Percentiles rank a stretch among this genome's conserved stretches.
phyloP scores from a whole-genome alignment of 208 protist species.

The Trypanosomatidae sp. region DNA sequence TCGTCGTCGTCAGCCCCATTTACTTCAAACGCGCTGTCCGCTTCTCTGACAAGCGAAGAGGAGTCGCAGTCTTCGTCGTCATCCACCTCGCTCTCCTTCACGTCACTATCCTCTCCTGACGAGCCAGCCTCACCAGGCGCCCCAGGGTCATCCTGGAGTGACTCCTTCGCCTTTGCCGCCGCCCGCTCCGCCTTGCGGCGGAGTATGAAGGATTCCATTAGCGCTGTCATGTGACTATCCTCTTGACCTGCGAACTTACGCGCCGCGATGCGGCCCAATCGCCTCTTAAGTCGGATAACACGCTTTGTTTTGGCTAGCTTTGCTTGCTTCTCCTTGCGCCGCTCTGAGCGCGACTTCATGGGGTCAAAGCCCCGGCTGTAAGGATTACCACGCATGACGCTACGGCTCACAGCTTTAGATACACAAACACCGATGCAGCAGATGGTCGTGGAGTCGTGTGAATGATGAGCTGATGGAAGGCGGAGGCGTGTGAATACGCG shows the following conservation, averaged over 20 bases:
- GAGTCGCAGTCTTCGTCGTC: neutral
- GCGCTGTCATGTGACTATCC: slow-evolving; percentile 73
- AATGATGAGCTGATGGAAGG: neutral
- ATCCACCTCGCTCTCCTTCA: slow-evolving; percentile 5
- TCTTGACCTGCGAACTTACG: slow-evolving; percentile 60
- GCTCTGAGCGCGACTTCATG: slow-evolving; percentile 81
- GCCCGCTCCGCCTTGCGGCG: slow-evolving; percentile 78
- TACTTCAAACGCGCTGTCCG: slow-evolving; percentile 19
- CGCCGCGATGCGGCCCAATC: slow-evolving; percentile 49
- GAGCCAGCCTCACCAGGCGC: slow-evolving; percentile 8
- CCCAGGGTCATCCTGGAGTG: slow-evolving; percentile 17
- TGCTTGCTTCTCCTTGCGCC: slow-evolving; percentile 56
- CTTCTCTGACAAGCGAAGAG: slow-evolving; percentile 11
- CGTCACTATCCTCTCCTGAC: slow-evolving; percentile 12
- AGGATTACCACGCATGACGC: slow-evolving; percentile 76
- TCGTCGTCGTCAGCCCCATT: neutral
- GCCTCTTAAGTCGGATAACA: slow-evolving; percentile 60
- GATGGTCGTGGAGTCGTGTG: neutral
- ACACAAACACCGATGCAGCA: neutral
- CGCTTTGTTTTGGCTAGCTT: slow-evolving; percentile 65
- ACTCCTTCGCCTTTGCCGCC: slow-evolving; percentile 39
- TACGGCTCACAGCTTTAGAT: neutral
- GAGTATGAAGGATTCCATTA: slow-evolving; percentile 87
- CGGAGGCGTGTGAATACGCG: neutral
- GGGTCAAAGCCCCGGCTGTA: slow-evolving; percentile 69